A percentile compares a stretch with the other conserved stretches of the same genome.
These are phyloP conservation scores for Vigna hirtella DNA, from an alignment of 306 rosid genomes.

Conservation along the genomic window DNA sequence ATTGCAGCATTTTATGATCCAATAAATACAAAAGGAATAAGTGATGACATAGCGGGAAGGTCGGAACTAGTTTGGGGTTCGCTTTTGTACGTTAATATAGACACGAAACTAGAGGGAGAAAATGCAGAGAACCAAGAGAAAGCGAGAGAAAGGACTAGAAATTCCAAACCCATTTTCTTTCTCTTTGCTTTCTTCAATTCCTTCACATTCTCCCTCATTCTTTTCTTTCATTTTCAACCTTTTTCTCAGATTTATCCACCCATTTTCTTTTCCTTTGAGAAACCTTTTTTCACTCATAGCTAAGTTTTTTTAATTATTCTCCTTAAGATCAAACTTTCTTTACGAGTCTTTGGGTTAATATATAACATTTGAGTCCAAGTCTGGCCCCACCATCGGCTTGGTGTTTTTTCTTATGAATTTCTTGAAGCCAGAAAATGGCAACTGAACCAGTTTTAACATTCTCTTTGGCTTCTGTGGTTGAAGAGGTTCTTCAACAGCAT, in stretches of 20 bases:
- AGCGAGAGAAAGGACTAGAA: conserved; percentile 45
- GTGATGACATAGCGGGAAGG: conserved; percentile 66
- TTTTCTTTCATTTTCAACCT: conserved; percentile 6
- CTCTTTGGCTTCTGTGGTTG: conserved; percentile 75
- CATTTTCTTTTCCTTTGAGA: conserved; percentile 29
- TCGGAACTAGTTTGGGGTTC: conserved; percentile 81
- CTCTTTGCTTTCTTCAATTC: conserved; percentile 44
- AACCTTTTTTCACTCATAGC: neutral
- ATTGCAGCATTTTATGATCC: conserved; percentile 13
- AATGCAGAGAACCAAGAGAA: conserved; percentile 37
- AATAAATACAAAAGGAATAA: conserved; percentile 60
- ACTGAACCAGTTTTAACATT: conserved; percentile 67
- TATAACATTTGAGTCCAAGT: conserved; percentile 38
- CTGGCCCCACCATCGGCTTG: conserved; percentile 4
- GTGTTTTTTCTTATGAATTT: conserved; percentile 22
- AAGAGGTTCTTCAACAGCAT: conserved; percentile 80
- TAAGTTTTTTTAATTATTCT: conserved; percentile 7
- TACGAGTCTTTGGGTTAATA: conserved; percentile 25
- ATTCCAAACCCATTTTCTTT: conserved; percentile 37
- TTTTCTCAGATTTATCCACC: conserved; percentile 43
- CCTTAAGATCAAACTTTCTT: conserved; percentile 30
- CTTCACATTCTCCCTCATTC: conserved; percentile 27
- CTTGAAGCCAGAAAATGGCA: conserved; percentile 51
- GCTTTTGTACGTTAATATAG: conserved; percentile 54
- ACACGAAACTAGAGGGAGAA: conserved; percentile 36